Conservation (phyloP, 2,329 filamentous ascomycete species). For the Tolypocladium amazonense region DNA sequence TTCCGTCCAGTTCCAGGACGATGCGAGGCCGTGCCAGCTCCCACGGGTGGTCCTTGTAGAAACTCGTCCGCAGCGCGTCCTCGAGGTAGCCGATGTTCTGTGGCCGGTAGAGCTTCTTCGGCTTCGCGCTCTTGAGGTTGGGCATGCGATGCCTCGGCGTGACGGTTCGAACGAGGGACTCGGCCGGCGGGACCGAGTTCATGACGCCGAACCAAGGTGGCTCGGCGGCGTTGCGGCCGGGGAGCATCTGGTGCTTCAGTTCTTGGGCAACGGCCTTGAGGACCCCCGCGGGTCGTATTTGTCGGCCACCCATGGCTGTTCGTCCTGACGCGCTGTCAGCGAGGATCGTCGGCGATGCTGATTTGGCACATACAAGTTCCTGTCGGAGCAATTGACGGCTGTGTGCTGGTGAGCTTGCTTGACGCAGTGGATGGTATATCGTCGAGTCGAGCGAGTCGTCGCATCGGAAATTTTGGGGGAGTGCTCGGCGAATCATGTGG, state of each 20-base stretch:
- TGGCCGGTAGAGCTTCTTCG: slow-evolving; percentile 72
- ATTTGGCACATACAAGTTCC: background rate
- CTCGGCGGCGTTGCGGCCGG: slow-evolving; percentile 18
- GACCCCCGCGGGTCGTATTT: slow-evolving; percentile 36
- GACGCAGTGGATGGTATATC: background rate
- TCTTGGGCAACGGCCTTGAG: slow-evolving; percentile 33
- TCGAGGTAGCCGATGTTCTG: slow-evolving; percentile 71
- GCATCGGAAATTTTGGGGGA: slow-evolving; percentile 8
- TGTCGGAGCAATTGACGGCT: background rate
- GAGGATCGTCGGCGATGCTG: background rate
- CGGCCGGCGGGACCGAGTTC: slow-evolving; percentile 44
- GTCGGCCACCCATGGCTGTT: slow-evolving; percentile 28
- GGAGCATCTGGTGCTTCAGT: slow-evolving; percentile 29
- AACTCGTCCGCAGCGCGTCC: slow-evolving; percentile 67
- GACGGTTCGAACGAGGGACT: slow-evolving; percentile 44
- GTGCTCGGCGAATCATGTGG: slow-evolving; percentile 11
- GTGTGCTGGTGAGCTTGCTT: background rate
- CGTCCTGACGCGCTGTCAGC: background rate
- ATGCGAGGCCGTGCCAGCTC: slow-evolving; percentile 83
- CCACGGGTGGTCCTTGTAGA: slow-evolving; percentile 95
- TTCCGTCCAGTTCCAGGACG: slow-evolving; percentile 75
- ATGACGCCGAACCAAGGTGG: slow-evolving; percentile 42
- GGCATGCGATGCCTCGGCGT: slow-evolving; percentile 33
- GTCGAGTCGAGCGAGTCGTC: background rate
- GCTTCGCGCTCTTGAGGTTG: slow-evolving; percentile 35